A percentile compares a stretch with the other conserved stretches of the same genome.
Conservation (phyloP, 208 protist genomes). For the Leishmania martiniquensis region DNA sequence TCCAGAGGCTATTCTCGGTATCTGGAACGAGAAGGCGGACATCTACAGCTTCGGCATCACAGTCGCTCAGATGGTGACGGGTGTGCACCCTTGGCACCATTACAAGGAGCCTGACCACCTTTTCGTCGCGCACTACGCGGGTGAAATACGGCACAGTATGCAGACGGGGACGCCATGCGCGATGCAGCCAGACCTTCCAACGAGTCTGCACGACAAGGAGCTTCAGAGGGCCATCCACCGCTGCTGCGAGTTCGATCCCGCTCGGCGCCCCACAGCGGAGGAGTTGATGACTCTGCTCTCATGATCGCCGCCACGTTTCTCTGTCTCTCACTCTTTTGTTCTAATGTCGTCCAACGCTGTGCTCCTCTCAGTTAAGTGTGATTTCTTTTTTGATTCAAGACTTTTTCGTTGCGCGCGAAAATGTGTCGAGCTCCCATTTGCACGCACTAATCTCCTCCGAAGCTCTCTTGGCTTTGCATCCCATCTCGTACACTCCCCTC, state of each 20-base stretch:
- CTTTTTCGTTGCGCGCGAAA: not conserved
- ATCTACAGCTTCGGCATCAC: slow-evolving; percentile 90
- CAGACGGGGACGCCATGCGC: slow-evolving; percentile 34
- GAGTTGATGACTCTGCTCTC: slow-evolving; percentile 51
- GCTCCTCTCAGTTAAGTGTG: not conserved
- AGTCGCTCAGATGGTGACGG: slow-evolving; percentile 71
- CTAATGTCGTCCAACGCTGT: not conserved
- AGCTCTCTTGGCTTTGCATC: too few relatives aligned
- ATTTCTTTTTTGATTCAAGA: not conserved
- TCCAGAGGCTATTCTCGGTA: slow-evolving; percentile 66
- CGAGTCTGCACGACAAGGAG: slow-evolving; percentile 41
- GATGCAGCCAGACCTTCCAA: slow-evolving; percentile 51
- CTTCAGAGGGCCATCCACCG: slow-evolving; percentile 40
- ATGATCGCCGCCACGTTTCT: slow-evolving; percentile 9
- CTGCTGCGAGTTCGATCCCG: slow-evolving; percentile 49
- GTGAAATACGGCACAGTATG: slow-evolving; percentile 33
- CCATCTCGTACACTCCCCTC: too few relatives aligned
- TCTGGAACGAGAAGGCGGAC: slow-evolving; percentile 59
- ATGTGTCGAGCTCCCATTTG: not conserved
- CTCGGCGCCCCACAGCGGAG: slow-evolving; percentile 46
- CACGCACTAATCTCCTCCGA: too few relatives aligned
- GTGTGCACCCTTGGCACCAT: slow-evolving; percentile 57
- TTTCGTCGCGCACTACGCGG: slow-evolving; percentile 46
- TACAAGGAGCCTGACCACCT: slow-evolving; percentile 54
- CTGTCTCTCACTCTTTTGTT: not conserved